A percentile compares a stretch with the other conserved stretches of the same genome.
These are phyloP conservation scores for Pichia terricola DNA, from an alignment of 1,139 yeast genomes.

Conservation along the genomic window DNA sequence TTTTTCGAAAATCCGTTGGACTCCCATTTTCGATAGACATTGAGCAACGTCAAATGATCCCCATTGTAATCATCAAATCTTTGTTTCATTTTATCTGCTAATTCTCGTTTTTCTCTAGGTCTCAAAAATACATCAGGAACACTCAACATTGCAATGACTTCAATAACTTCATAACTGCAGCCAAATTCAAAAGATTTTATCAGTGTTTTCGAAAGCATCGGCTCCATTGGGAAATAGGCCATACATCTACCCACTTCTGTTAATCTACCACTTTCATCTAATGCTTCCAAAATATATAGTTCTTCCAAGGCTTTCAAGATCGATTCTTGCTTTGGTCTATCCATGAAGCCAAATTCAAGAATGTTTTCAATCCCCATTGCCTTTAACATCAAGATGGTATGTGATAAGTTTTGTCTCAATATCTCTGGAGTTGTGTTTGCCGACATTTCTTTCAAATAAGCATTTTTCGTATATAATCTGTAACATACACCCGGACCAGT, in stretches of 20 bases:
- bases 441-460: conserved; percentile 67
- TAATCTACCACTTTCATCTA: conserved; percentile 68
- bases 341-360: conserved; percentile 82
- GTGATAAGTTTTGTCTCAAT: conserved; percentile 79
- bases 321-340: conserved; percentile 76
- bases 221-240: conserved; percentile 96
- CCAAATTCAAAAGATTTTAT: conserved; percentile 62
- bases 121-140: conserved; percentile 79
- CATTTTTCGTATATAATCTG: conserved; percentile 61
- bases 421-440: conserved; percentile 86
- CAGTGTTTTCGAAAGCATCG: conserved; percentile 75
- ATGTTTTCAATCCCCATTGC: conserved; percentile 92
- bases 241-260: conserved; percentile 70
- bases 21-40: conserved; percentile 75
- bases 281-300: conserved; percentile 69
- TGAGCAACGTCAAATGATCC: conserved; percentile 81
- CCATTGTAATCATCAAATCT: conserved; percentile 87
- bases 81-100: conserved; percentile 70
- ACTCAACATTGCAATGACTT: conserved; percentile 86
- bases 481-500: conserved; percentile 81
- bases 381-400: conserved; percentile 79
- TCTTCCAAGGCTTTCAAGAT: conserved; percentile 77
- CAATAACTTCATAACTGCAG: conserved; percentile 77
- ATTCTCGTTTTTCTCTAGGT: conserved; percentile 66
- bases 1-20: conserved; percentile 46